phyloP scores from a whole-genome alignment of 441 rosid genomes.

The Hura crepitans region DNA sequence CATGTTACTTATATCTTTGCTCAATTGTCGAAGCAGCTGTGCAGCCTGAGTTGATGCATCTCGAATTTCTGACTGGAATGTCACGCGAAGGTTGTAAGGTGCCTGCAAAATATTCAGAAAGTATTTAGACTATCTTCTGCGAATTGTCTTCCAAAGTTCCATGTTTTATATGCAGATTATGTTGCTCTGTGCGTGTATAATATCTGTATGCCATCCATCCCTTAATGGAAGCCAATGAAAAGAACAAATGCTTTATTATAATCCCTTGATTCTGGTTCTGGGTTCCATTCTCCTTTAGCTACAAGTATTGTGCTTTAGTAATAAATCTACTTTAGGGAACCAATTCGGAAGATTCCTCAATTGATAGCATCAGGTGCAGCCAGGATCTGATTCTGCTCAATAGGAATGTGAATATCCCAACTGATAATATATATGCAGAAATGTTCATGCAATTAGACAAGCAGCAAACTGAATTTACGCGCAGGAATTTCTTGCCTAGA shows the following conservation, averaged over 20 bases:
- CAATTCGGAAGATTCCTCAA: constrained; percentile 21
- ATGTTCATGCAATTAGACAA: too few relatives aligned
- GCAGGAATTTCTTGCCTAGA: too few relatives aligned
- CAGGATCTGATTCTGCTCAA: constrained; percentile 27
- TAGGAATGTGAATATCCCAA: constrained; percentile 29
- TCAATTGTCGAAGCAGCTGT: constrained; percentile 46
- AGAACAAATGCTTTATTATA: constrained; percentile 24
- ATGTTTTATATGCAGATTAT: background rate
- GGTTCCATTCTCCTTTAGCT: background rate
- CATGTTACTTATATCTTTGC: constrained; percentile 49
- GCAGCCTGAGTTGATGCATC: constrained; percentile 52
- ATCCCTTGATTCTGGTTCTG: constrained; percentile 13
- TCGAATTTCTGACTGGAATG: constrained; percentile 46
- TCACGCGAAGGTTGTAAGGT: constrained; percentile 44
- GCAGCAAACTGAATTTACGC: too few relatives aligned
- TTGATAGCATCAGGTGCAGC: constrained; percentile 14
- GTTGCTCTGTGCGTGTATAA: constrained; percentile 6
- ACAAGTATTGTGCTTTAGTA: constrained; percentile 7
- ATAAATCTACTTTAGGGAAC: constrained; percentile 7
- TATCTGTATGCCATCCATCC: background rate
- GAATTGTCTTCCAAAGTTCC: too few relatives aligned
- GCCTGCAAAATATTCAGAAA: constrained; percentile 35
- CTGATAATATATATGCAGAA: constrained; percentile 1
- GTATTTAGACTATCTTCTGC: too few relatives aligned
- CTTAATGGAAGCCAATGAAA: constrained; percentile 17